These are phyloP conservation scores for Austroboletus rostrupii DNA, from an alignment of 1,284 basidiomycete genomes.

Conservation along the genomic window DNA sequence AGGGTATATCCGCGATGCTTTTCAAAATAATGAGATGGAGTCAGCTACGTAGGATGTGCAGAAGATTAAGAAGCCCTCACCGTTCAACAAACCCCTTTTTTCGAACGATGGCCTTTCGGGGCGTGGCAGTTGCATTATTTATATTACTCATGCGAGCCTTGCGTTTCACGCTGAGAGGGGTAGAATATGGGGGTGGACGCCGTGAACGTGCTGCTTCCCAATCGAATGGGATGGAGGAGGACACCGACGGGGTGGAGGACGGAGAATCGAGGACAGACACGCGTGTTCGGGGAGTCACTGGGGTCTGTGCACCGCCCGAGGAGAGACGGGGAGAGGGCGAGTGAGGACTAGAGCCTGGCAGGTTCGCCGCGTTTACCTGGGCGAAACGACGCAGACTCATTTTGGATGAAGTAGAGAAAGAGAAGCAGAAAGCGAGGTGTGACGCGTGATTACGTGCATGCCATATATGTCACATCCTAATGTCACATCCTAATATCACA, in stretches of 20 bases:
- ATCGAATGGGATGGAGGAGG: slow-evolving; percentile 71
- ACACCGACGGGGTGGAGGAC: slow-evolving; percentile 61
- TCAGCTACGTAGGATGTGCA: not conserved
- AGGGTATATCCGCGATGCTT: slow-evolving; percentile 63
- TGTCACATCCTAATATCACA: slow-evolving; percentile 17
- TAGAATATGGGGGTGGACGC: slow-evolving; percentile 65
- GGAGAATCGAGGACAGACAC: slow-evolving; percentile 51
- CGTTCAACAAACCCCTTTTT: slow-evolving; percentile 60
- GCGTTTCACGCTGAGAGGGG: slow-evolving; percentile 47
- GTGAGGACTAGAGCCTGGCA: slow-evolving; percentile 21
- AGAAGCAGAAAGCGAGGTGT: not conserved
- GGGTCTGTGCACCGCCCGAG: slow-evolving; percentile 32
- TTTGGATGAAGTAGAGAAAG: slow-evolving; percentile 10
- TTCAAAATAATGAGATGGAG: not conserved
- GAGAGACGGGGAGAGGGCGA: slow-evolving; percentile 34
- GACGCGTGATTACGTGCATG: slow-evolving; percentile 16
- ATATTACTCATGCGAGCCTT: slow-evolving; percentile 42
- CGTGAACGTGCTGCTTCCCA: slow-evolving; percentile 73
- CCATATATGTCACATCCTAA: no score
- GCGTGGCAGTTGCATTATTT: slow-evolving; percentile 30
- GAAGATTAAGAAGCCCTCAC: slow-evolving; percentile 32
- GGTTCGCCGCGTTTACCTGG: slow-evolving; percentile 40
- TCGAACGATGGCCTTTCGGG: slow-evolving; percentile 49
- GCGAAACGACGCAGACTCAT: slow-evolving; percentile 56
- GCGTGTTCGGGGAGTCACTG: slow-evolving; percentile 35